Evolutionary conservation across 164 flowering plant species (phyloP).

Genomic region (Berberis thunbergii): DNA sequence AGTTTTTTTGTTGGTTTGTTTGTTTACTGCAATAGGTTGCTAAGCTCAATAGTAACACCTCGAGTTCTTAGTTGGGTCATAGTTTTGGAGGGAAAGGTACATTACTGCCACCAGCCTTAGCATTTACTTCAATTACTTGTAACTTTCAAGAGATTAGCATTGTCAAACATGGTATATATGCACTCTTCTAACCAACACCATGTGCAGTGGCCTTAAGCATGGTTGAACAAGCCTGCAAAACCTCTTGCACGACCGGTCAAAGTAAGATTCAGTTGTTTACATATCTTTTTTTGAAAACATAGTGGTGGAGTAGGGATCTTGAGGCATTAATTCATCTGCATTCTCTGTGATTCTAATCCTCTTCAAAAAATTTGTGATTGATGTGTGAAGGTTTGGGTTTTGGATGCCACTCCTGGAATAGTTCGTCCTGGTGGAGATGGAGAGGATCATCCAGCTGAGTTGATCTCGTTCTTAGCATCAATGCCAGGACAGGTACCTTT

Average conservation of each 20-base stretch:
- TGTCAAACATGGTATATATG: not conserved
- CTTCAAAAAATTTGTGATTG: not conserved
- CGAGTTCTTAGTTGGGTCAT: constrained; percentile 85
- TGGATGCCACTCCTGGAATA: constrained; percentile 95
- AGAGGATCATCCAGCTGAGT: constrained; percentile 90
- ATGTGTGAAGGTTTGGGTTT: constrained; percentile 70
- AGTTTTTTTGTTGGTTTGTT: not conserved
- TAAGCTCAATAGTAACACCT: constrained; percentile 70
- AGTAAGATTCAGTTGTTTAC: constrained; percentile 31
- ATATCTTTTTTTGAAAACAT: not conserved
- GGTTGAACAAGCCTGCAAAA: constrained; percentile 95
- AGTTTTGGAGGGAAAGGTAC: constrained; percentile 99
- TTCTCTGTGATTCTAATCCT: not conserved
- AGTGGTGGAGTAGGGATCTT: not conserved
- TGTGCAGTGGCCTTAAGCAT: constrained; percentile 88
- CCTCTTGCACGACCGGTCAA: constrained; percentile 94
- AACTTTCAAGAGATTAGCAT: not conserved
- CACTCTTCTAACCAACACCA: constrained; percentile 1
- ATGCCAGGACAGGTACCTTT: constrained; percentile 64
- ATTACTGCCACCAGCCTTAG: constrained; percentile 1
- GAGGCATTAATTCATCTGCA: not conserved
- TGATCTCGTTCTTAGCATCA: constrained; percentile 58
- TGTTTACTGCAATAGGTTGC: constrained; percentile 45
- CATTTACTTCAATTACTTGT: not conserved
- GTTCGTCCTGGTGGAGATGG: constrained; percentile 87